These are phyloP conservation scores for Neurospora hispaniola DNA, from an alignment of 495 filamentous ascomycete species.

Conservation along the genomic window DNA sequence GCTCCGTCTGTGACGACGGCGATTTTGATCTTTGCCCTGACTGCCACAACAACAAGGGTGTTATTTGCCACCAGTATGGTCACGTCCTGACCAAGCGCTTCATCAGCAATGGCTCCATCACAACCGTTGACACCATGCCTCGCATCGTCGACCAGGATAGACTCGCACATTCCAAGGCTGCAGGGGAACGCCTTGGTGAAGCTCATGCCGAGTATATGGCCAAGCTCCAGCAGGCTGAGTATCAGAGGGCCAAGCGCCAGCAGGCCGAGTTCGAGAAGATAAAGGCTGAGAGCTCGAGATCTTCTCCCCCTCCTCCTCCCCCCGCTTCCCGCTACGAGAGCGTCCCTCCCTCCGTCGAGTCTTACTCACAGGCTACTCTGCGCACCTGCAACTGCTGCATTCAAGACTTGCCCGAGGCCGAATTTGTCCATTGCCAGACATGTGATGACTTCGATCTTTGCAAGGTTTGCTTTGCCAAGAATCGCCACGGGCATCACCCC, in stretches of 20 bases:
- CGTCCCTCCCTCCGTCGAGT: conserved; percentile 16
- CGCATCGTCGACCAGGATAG: conserved; percentile 29
- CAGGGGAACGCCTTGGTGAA: conserved; percentile 9
- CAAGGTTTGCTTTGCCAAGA: conserved; percentile 60
- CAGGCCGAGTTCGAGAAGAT: neutral
- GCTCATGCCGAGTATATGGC: conserved; percentile 1
- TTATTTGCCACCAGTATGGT: conserved; percentile 59
- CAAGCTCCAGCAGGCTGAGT: neutral
- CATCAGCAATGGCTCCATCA: conserved; percentile 65
- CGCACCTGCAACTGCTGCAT: conserved; percentile 94
- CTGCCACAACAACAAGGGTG: conserved; percentile 67
- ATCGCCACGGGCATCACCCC: conserved; percentile 88
- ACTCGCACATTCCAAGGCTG: conserved; percentile 5
- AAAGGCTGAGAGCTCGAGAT: conserved; percentile 4
- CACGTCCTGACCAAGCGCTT: conserved; percentile 95
- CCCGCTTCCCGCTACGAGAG: conserved; percentile 6
- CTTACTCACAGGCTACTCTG: conserved; percentile 24
- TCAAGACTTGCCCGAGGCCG: conserved; percentile 58
- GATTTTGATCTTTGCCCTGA: conserved; percentile 87
- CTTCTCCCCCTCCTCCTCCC: neutral
- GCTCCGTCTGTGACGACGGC: conserved; percentile 80
- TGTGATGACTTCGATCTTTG: conserved; percentile 94
- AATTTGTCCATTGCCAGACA: conserved; percentile 73
- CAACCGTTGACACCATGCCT: conserved; percentile 74
- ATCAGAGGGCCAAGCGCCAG: neutral